Conservation (phyloP, 2,329 filamentous ascomycete species). For the Penicillium italicum region DNA sequence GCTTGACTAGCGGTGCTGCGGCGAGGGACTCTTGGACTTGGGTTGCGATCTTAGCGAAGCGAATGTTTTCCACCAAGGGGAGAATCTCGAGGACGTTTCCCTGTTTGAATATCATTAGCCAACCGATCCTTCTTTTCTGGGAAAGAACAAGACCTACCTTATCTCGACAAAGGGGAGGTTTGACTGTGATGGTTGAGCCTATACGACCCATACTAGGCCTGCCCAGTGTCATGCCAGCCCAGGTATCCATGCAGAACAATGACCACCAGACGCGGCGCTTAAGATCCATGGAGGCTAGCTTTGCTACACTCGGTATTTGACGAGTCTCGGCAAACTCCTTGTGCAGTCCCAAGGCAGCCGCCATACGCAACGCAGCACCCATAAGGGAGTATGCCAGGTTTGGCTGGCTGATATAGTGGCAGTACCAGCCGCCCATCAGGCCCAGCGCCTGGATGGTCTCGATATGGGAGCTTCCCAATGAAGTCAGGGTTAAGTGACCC, state of each 20-base stretch:
- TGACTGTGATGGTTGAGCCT: conserved; percentile 65
- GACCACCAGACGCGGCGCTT: conserved; percentile 71
- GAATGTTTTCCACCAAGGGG: conserved; percentile 70
- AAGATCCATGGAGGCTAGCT: conserved; percentile 56
- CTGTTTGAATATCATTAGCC: conserved; percentile 28
- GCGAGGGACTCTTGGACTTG: conserved; percentile 73
- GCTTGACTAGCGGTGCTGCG: conserved; percentile 63
- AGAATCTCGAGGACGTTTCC: conserved; percentile 63
- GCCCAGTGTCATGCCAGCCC: conserved; percentile 68
- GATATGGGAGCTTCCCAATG: conserved; percentile 66
- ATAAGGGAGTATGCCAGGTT: conserved; percentile 73
- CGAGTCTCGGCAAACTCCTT: conserved; percentile 55
- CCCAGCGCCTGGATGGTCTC: conserved; percentile 69
- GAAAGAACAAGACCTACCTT: conserved; percentile 29
- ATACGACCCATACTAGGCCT: conserved; percentile 66
- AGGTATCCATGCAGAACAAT: conserved; percentile 69
- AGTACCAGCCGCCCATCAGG: conserved; percentile 70
- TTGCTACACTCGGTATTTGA: conserved; percentile 44
- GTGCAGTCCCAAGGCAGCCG: conserved; percentile 69
- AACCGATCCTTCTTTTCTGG: conserved; percentile 26
- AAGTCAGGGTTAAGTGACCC: conserved; percentile 63
- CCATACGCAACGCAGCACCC: conserved; percentile 68
- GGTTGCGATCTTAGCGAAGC: conserved; percentile 75
- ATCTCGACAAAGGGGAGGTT: conserved; percentile 54
- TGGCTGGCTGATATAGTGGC: conserved; percentile 73